These are phyloP conservation scores for Phytophthora litchii DNA, from an alignment of 352 stramenopile species.

Conservation along the genomic window DNA sequence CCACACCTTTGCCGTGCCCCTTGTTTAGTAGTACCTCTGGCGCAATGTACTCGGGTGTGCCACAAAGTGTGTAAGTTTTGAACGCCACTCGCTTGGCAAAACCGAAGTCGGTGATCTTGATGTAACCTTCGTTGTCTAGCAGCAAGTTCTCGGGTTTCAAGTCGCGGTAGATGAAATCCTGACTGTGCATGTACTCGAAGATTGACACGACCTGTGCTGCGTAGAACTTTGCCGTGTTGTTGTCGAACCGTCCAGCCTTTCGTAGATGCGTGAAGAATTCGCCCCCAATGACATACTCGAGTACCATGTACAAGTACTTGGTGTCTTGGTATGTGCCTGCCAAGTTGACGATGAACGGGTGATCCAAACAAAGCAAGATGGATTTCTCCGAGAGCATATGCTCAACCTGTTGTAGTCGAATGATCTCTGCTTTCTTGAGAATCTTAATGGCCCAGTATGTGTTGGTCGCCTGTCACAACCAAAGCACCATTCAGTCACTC, in stretches of 20 bases:
- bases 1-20: slow-evolving; percentile 90
- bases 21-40: slow-evolving; percentile 92
- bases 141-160: slow-evolving; percentile 96
- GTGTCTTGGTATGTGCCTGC: slow-evolving; percentile 94
- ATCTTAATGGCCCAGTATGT: slow-evolving; percentile 98
- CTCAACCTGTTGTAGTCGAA: slow-evolving; percentile 96
- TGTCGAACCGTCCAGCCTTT: slow-evolving; percentile 94
- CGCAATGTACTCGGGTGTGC: slow-evolving; percentile 94
- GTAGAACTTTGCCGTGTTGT: slow-evolving; percentile 93
- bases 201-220: slow-evolving; percentile 94
- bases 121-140: slow-evolving; percentile 94
- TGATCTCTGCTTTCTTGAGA: slow-evolving; percentile 97
- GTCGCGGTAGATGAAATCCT: slow-evolving; percentile 98
- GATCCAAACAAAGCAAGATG: slow-evolving; percentile 92
- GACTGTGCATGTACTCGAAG: slow-evolving; percentile 96
- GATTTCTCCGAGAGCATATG: slow-evolving; percentile 98
- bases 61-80: slow-evolving; percentile 95
- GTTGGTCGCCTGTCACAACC: slow-evolving; percentile 65
- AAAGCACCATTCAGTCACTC: not conserved
- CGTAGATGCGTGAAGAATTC: slow-evolving; percentile 98
- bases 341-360: slow-evolving; percentile 98
- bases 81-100: slow-evolving; percentile 95
- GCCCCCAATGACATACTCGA: slow-evolving; percentile 97
- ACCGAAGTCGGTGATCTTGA: slow-evolving; percentile 96
- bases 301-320: slow-evolving; percentile 97